These are phyloP conservation scores for Cucurbita moschata DNA, from an alignment of 306 rosid species.

Conservation along the genomic window DNA sequence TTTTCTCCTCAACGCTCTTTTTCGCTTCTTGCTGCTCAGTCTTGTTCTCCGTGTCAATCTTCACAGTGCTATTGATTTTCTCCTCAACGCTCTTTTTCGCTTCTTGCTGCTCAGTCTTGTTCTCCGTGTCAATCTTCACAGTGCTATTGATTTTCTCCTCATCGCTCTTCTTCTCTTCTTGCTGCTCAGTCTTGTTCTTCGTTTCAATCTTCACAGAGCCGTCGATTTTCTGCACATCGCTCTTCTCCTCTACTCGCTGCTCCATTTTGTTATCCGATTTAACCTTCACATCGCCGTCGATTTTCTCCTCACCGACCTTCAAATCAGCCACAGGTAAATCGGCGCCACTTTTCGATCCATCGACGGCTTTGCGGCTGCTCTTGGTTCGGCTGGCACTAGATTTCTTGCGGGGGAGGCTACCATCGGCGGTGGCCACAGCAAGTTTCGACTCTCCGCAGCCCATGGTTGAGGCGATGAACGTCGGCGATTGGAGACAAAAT, in stretches of 20 bases:
- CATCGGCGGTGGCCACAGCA: slow-evolving; percentile 45
- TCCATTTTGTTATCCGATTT: not conserved
- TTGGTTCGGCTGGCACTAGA: slow-evolving; percentile 9
- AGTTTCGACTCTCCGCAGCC: slow-evolving; percentile 79
- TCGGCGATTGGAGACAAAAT: not conserved
- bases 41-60: not conserved
- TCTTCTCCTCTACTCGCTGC: not conserved
- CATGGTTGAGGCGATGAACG: slow-evolving; percentile 16
- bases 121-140: not conserved
- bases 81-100: not conserved
- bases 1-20: not conserved
- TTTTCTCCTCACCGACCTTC: not conserved
- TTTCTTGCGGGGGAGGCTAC: slow-evolving; percentile 35
- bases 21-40: not conserved
- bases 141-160: not conserved
- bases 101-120: not conserved
- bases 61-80: not conserved
- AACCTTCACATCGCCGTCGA: not conserved
- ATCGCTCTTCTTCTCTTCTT: not conserved
- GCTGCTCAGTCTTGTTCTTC: not conserved
- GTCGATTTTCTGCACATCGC: not conserved
- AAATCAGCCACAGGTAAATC: not conserved
- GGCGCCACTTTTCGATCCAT: not conserved
- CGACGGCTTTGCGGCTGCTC: not conserved
- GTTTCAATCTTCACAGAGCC: not conserved